Conservation (phyloP, 2,329 filamentous ascomycete species). For the Cladosporium colombiae region DNA sequence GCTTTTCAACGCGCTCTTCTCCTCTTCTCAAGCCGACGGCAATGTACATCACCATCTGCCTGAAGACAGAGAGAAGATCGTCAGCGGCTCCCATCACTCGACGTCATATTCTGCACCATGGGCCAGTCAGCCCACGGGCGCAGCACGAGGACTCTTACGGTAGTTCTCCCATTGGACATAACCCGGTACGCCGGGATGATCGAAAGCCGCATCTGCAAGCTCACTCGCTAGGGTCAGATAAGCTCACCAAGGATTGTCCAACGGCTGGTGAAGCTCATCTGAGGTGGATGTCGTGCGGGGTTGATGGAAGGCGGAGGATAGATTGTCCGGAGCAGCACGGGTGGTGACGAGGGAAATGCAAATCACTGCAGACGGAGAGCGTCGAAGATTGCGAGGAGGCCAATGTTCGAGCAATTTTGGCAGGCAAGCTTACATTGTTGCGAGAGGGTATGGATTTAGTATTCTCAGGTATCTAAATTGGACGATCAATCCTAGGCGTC, state of each 20-base stretch:
- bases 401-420: not conserved
- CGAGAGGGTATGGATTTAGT: not conserved
- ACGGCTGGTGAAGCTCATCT: not conserved
- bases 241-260: conserved; percentile 12
- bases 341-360: not conserved
- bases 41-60: not conserved
- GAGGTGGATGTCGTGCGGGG: conserved; percentile 10
- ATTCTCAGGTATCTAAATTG: not conserved
- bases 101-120: not conserved
- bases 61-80: not conserved
- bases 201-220: not conserved
- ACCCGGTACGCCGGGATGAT: not conserved
- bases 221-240: conserved; percentile 2
- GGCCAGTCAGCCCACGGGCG: not conserved
- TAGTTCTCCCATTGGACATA: not conserved
- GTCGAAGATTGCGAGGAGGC: not conserved
- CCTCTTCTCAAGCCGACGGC: not conserved
- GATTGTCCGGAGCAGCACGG: not conserved
- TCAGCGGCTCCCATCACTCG: not conserved
- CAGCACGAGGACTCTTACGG: too few relatives aligned
- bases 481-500: not conserved
- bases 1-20: not conserved
- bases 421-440: not conserved
- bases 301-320: not conserved
- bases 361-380: too few relatives aligned